Evolutionary conservation across 139 green algal genomes (phyloP).

Genomic region (Pseudopediastrum boryanum): DNA sequence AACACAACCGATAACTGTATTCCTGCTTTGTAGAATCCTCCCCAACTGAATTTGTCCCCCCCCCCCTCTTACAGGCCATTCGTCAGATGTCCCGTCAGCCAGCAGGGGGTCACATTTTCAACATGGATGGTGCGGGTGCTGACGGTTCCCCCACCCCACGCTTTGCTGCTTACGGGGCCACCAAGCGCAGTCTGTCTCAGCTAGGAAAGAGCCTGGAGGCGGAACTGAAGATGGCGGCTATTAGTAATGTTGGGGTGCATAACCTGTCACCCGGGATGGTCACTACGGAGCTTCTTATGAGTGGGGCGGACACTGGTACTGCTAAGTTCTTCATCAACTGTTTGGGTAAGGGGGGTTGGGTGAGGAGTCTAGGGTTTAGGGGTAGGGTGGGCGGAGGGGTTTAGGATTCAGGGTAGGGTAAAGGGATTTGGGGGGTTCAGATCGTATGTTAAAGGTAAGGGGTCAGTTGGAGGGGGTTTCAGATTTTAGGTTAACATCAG

Average conservation of each 20-base stretch:
- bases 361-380: no score
- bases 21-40: no score
- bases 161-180: constrained; percentile 95
- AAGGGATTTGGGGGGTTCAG: neutral
- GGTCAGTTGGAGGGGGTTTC: neutral
- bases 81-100: constrained; percentile 83
- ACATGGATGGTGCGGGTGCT: constrained; percentile 90
- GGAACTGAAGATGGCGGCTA: constrained; percentile 63
- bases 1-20: no score
- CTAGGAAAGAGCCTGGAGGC: constrained; percentile 51
- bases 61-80: constrained; percentile 88
- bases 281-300: constrained; percentile 94
- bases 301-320: constrained; percentile 68
- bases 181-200: constrained; percentile 82
- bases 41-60: no score
- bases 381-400: no score
- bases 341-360: constrained; percentile 65
- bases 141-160: constrained; percentile 79
- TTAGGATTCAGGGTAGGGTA: no score
- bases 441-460: neutral
- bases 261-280: constrained; percentile 93
- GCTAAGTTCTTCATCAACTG: constrained; percentile 97
- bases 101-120: constrained; percentile 88
- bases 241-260: constrained; percentile 85
- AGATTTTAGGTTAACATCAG: neutral